Evolutionary conservation across 768 basidiomycete genomes (phyloP), one percentile per base, ranked within the genome.

Genomic region (Pulveroboletus ravenelii): DNA sequence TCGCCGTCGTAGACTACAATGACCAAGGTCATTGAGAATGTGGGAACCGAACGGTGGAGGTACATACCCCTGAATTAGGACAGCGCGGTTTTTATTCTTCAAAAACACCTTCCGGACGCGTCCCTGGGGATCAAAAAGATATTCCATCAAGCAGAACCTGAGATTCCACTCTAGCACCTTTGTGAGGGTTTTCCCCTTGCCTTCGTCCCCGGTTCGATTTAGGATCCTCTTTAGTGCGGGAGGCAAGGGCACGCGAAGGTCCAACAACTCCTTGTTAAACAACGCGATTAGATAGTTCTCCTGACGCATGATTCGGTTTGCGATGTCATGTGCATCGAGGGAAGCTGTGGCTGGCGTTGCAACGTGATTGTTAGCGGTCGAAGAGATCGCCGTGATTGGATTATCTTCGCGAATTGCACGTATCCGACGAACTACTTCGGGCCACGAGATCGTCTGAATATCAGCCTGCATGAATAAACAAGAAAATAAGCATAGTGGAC

Each of bases 251-350:
- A 93, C 79, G 9, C 84, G 82, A 18, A 98, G 76, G 69, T 99
- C 89, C 45, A 99, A 75, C 5, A 98, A 69, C 55, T 96, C 93
- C 66, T 97, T 98, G 72, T 98, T 99, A 70, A 99, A 96, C 17
- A 99, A 70, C 0, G 96, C 93, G 51, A 98, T 96, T 45, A 99
- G 78, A 65, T 98, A 99, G 70, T 99, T 99, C 65, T 98, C 96
- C 66, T 97, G 92, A 30, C 96, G 81, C 82, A 99, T 80, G 61
- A 99, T 97, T 45, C 96, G 87, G 65, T 97, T 98, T 5, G 95
- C 95, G 47, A 98, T 84, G 69, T 98, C 95, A 64, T 99, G 96
- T 2, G 95, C 96, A 59, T 99, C 96, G 7, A 99, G 81, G 64
- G 90, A 90, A 41, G 92, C 89, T 1, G 82, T 85, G 10, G 84